Conservation (phyloP, 2,329 filamentous ascomycete species). For the Fusarium hainanense region DNA sequence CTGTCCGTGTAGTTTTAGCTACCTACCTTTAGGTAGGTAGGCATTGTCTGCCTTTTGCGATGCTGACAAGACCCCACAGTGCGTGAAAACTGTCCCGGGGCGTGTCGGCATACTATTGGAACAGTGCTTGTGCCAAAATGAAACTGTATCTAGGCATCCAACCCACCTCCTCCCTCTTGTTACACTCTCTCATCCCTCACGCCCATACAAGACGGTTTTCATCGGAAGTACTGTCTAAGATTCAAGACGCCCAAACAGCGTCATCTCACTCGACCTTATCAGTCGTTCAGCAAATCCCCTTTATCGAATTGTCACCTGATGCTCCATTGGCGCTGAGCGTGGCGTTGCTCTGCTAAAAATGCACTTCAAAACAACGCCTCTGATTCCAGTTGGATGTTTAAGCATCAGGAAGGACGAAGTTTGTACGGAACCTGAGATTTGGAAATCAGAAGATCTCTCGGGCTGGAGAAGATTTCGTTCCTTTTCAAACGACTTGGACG, state of each 20-base stretch:
- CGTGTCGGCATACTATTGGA: neutral
- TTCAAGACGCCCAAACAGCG: no score
- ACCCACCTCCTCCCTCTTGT: neutral
- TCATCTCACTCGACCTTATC: neutral
- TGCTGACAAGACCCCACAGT: neutral
- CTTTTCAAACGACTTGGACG: constrained; percentile 21
- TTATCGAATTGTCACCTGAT: neutral
- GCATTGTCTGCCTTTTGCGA: neutral
- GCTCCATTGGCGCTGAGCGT: neutral
- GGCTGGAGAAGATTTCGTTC: constrained; percentile 48
- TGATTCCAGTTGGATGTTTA: constrained; percentile 58
- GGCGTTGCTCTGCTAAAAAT: constrained; percentile 11
- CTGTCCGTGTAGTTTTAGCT: neutral
- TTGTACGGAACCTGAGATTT: constrained; percentile 21
- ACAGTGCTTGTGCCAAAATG: neutral
- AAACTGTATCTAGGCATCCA: neutral
- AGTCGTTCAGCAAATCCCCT: neutral
- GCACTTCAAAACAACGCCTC: constrained; percentile 40
- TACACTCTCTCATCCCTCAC: neutral
- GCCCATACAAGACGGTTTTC: neutral
- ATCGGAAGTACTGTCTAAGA: neutral
- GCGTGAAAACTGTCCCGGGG: neutral
- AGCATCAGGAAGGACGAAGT: constrained; percentile 43
- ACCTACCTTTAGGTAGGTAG: neutral
- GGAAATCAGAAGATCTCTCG: constrained; percentile 16